phyloP scores from a whole-genome alignment of 106 monocot species.

The Dendrobium officinale region DNA sequence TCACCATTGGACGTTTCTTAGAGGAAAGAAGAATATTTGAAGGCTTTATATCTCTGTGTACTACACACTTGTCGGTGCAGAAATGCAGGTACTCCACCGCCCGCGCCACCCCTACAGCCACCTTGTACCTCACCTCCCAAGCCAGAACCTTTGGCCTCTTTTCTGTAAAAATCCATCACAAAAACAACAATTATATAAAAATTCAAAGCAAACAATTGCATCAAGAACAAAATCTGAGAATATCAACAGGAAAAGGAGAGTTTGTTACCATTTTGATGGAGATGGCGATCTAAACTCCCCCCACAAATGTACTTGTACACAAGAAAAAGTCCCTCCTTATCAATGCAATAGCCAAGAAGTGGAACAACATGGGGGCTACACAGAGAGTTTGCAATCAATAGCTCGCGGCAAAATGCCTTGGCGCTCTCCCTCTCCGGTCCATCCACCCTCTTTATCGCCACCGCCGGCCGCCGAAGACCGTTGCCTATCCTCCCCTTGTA shows the following conservation, averaged over 20 bases:
- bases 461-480: slow-evolving; percentile 24
- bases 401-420: slow-evolving; percentile 69
- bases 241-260: neutral
- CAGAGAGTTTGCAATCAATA: slow-evolving; percentile 55
- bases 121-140: slow-evolving; percentile 68
- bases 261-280: slow-evolving; percentile 38
- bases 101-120: slow-evolving; percentile 59
- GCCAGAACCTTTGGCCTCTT: slow-evolving; percentile 39
- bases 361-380: slow-evolving; percentile 50
- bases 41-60: slow-evolving; percentile 91
- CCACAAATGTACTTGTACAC: slow-evolving; percentile 78
- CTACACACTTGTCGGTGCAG: slow-evolving; percentile 59
- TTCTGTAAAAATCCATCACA: slow-evolving; percentile 2
- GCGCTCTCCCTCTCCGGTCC: slow-evolving; percentile 53
- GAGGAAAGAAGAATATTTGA: slow-evolving; percentile 82
- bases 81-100: slow-evolving; percentile 72
- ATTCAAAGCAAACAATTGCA: neutral
- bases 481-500: slow-evolving; percentile 45
- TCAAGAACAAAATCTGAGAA: neutral
- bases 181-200: neutral
- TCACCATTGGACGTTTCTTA: slow-evolving; percentile 56
- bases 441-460: slow-evolving; percentile 66
- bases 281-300: slow-evolving; percentile 62
- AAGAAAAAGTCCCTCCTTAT: slow-evolving; percentile 60
- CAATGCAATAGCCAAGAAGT: slow-evolving; percentile 71